Evolutionary conservation across 345 rosid species (phyloP).

Genomic region (Balakata baccata): DNA sequence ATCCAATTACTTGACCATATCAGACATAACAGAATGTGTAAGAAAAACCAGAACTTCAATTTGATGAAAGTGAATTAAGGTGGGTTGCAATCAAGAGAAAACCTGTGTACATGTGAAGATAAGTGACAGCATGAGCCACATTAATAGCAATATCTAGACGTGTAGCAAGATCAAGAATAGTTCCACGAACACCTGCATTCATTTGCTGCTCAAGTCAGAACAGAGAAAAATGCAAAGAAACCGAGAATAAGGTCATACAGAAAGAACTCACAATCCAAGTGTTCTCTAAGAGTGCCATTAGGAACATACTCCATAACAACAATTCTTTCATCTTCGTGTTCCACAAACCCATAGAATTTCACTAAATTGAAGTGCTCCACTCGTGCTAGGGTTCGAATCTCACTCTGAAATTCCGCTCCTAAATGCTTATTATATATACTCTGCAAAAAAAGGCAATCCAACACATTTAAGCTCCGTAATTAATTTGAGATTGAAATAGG

Average conservation of each 20-base stretch:
- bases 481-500: background rate
- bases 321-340: conserved; percentile 67
- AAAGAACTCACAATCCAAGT: conserved; percentile 72
- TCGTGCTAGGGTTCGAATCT: conserved; percentile 63
- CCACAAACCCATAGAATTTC: conserved; percentile 64
- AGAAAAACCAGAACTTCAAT: background rate
- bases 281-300: conserved; percentile 88
- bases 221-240: background rate
- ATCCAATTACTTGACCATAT: conserved; percentile 4
- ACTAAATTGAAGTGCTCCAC: conserved; percentile 86
- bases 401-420: conserved; percentile 75
- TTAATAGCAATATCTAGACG: conserved; percentile 78
- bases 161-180: conserved; percentile 54
- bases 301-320: conserved; percentile 76
- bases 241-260: background rate
- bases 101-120: conserved; percentile 98
- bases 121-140: conserved; percentile 90
- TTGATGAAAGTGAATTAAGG: conserved; percentile 2
- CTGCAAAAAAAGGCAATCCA: conserved; percentile 38
- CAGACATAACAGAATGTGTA: background rate
- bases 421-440: conserved; percentile 67
- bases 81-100: background rate
- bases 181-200: conserved; percentile 56
- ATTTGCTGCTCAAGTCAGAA: conserved; percentile 17
- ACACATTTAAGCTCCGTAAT: background rate